phyloP scores from a whole-genome alignment of 2,329 filamentous ascomycete species.

The Paecilomyces fulvus region DNA sequence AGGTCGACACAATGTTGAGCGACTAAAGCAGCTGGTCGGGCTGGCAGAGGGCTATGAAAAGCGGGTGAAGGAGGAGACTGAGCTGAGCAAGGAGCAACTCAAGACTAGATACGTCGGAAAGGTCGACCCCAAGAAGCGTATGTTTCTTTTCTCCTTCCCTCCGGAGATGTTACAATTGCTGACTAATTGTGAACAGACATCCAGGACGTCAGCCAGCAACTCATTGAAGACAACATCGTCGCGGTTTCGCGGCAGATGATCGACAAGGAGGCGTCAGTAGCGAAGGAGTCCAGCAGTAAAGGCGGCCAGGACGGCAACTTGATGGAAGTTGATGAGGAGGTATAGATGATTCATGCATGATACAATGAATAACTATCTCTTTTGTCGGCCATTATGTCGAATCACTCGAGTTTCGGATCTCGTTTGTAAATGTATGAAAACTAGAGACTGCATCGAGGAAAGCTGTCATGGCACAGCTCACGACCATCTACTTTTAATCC shows the following conservation, averaged over 20 bases:
- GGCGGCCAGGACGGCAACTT: slow-evolving; percentile 39
- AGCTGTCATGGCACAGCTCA: neutral
- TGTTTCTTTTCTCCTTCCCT: slow-evolving; percentile 16
- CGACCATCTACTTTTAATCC: neutral
- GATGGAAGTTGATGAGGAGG: slow-evolving; percentile 64
- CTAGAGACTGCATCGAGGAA: neutral
- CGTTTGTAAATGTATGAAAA: neutral
- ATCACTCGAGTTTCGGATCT: neutral
- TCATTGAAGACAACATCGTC: slow-evolving; percentile 99
- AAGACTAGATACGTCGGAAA: slow-evolving; percentile 99
- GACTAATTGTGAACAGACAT: slow-evolving; percentile 50
- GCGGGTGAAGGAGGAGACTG: slow-evolving; percentile 96
- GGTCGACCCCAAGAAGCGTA: slow-evolving; percentile 95
- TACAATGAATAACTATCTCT: slow-evolving; percentile 1
- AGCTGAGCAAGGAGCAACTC: slow-evolving; percentile 91
- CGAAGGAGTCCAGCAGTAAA: slow-evolving; percentile 46
- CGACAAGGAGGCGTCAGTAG: slow-evolving; percentile 94
- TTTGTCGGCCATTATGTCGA: neutral
- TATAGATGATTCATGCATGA: slow-evolving; percentile 21
- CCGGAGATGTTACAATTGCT: slow-evolving; percentile 8
- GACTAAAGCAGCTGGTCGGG: slow-evolving; percentile 76
- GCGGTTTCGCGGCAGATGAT: slow-evolving; percentile 99
- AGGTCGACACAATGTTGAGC: slow-evolving; percentile 75
- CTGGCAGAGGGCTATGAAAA: slow-evolving; percentile 97
- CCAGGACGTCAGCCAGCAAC: slow-evolving; percentile 88